Evolutionary conservation across 1,284 basidiomycete species (phyloP).

Genomic region (Neolentinus lepideus): DNA sequence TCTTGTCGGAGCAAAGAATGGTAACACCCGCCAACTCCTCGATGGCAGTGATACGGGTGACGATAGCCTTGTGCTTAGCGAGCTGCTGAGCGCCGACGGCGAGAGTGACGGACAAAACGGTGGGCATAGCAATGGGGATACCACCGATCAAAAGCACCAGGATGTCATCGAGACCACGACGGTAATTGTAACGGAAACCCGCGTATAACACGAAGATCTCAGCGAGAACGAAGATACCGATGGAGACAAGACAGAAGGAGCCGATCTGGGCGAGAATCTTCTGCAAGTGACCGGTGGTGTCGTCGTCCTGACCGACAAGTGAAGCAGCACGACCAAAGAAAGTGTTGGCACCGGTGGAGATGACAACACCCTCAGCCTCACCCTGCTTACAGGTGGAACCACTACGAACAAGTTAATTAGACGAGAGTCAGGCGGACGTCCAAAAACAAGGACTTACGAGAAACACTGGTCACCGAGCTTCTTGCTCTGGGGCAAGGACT

Average conservation of each 20-base stretch:
- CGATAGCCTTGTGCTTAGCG: conserved; percentile 97
- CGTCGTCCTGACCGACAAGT: conserved; percentile 92
- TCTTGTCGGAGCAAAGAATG: conserved; percentile 97
- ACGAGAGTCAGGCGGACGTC: conserved; percentile 2
- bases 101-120: conserved; percentile 92
- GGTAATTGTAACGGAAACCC: conserved; percentile 84
- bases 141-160: conserved; percentile 96
- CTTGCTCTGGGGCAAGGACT: conserved; percentile 89
- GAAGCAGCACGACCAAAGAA: conserved; percentile 96
- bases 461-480: conserved; percentile 93
- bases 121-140: conserved; percentile 99
- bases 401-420: conserved; percentile 29
- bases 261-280: conserved; percentile 96
- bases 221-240: conserved; percentile 88
- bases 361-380: conserved; percentile 95
- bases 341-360: conserved; percentile 92
- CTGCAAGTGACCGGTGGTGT: conserved; percentile 95
- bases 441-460: conserved; percentile 53
- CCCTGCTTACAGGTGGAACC: conserved; percentile 97
- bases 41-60: conserved; percentile 97
- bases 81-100: conserved; percentile 97
- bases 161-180: conserved; percentile 93
- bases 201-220: conserved; percentile 89
- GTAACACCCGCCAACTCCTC: conserved; percentile 96
- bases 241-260: conserved; percentile 90